These are phyloP conservation scores for Rutstroemia sp. DNA, from an alignment of 2,329 filamentous ascomycete genomes.

Conservation along the genomic window DNA sequence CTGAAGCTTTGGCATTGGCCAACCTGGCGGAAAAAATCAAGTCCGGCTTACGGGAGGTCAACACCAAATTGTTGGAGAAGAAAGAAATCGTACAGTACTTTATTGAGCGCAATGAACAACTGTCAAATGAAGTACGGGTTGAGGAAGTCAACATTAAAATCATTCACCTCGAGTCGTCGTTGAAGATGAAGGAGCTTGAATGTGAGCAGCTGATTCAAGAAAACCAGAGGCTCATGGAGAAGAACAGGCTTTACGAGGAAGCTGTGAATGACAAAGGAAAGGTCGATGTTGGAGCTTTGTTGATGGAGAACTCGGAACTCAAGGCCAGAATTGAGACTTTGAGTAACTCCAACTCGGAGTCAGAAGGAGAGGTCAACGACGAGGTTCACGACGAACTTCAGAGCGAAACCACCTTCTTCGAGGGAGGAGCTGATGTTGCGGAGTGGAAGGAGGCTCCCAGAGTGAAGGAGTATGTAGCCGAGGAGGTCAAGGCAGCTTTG, in stretches of 20 bases:
- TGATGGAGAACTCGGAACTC: constrained; percentile 7
- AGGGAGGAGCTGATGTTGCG: background rate
- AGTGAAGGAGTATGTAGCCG: constrained; percentile 2
- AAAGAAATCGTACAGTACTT: constrained; percentile 9
- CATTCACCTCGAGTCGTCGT: constrained; percentile 2
- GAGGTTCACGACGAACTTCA: constrained; percentile 4
- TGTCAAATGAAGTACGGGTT: constrained; percentile 2
- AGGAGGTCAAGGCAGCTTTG: constrained; percentile 3
- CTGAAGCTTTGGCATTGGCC: constrained; percentile 7
- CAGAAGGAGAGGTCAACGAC: background rate
- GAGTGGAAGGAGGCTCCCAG: constrained; percentile 7
- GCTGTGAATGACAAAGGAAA: constrained; percentile 7
- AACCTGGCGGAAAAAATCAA: constrained; percentile 5
- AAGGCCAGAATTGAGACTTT: constrained; percentile 1
- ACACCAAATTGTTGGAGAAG: constrained; percentile 5
- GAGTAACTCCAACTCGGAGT: background rate
- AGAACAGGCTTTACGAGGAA: constrained; percentile 6
- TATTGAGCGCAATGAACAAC: constrained; percentile 1
- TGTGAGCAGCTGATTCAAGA: constrained; percentile 5
- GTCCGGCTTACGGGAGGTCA: constrained; percentile 7
- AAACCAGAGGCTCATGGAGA: constrained; percentile 3
- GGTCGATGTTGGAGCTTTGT: constrained; percentile 6
- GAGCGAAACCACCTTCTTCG: constrained; percentile 5
- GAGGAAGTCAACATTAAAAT: constrained; percentile 7
- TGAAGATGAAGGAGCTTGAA: constrained; percentile 2